Conservation (phyloP, 768 basidiomycete species). For the Hygrocybe punicea region DNA sequence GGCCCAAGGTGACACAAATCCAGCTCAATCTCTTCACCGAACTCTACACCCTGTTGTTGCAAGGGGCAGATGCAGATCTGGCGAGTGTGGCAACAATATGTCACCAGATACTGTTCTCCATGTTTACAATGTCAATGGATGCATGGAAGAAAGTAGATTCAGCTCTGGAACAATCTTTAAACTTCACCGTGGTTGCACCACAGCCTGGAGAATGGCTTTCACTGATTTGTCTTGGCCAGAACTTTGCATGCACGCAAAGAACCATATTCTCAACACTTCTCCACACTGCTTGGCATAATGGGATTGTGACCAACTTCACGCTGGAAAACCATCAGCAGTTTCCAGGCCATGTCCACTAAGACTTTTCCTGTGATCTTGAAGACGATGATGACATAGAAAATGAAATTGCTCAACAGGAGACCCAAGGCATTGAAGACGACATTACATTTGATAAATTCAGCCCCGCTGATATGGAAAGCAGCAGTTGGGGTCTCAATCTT, state of each 20-base stretch:
- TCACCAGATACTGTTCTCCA: background rate
- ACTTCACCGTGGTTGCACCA: background rate
- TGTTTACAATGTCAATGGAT: background rate
- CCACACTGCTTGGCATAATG: background rate
- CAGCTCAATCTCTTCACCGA: background rate
- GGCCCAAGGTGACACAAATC: background rate
- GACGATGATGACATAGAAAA: background rate
- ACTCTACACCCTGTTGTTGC: background rate
- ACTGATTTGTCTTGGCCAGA: background rate
- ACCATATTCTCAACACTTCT: background rate
- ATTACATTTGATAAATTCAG: background rate
- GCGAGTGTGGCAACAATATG: background rate
- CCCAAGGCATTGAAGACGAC: background rate
- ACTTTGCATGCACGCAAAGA: background rate
- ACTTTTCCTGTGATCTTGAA: background rate
- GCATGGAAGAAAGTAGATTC: background rate
- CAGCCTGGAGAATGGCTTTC: background rate
- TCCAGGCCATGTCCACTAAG: background rate
- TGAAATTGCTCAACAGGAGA: too few relatives aligned
- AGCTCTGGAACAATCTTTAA: background rate
- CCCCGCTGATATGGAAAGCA: background rate
- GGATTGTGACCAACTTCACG: background rate
- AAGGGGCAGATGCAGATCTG: background rate
- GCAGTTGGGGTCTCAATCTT: background rate
- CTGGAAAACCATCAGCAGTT: background rate